Percentiles rank a stretch among this genome's conserved stretches.
Conservation (phyloP, 371 early-diverging fungal species). For the Actinomucor elegans region DNA sequence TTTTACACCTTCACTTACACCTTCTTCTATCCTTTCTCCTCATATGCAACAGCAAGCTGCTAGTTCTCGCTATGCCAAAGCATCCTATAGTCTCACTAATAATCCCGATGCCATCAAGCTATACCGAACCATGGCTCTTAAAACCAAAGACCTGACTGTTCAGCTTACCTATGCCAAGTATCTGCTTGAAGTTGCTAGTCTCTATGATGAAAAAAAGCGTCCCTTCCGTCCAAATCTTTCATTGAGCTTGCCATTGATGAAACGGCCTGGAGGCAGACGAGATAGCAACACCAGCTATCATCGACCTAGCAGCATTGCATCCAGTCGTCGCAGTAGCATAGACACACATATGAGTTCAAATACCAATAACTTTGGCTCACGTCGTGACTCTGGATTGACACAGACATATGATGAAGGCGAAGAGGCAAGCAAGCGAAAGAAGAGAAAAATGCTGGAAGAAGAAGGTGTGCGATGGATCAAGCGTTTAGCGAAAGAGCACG, state of each 20-base stretch:
- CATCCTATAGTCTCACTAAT: constrained; percentile 61
- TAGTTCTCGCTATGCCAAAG: constrained; percentile 30
- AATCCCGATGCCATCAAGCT: constrained; percentile 59
- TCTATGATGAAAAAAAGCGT: constrained; percentile 21
- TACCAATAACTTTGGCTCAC: background rate
- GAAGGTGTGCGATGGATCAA: constrained; percentile 75
- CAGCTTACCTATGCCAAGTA: constrained; percentile 87
- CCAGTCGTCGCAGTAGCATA: constrained; percentile 19
- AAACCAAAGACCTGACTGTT: constrained; percentile 72
- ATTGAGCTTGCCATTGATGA: constrained; percentile 1
- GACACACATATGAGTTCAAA: constrained; percentile 9
- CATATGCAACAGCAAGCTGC: background rate
- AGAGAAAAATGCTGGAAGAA: constrained; percentile 45
- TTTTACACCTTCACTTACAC: constrained; percentile 10
- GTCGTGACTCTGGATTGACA: constrained; percentile 4
- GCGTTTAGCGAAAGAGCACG: constrained; percentile 60
- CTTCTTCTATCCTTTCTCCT: constrained; percentile 1
- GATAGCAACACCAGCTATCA: background rate
- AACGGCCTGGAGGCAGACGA: background rate
- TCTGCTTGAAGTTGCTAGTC: constrained; percentile 56
- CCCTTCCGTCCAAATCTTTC: constrained; percentile 11
- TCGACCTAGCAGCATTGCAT: constrained; percentile 3
- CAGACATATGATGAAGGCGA: background rate
- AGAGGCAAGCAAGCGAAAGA: constrained; percentile 11
- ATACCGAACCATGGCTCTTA: constrained; percentile 74